phyloP scores from a whole-genome alignment of 352 stramenopile genomes.

The Phytophthora colocasiae region DNA sequence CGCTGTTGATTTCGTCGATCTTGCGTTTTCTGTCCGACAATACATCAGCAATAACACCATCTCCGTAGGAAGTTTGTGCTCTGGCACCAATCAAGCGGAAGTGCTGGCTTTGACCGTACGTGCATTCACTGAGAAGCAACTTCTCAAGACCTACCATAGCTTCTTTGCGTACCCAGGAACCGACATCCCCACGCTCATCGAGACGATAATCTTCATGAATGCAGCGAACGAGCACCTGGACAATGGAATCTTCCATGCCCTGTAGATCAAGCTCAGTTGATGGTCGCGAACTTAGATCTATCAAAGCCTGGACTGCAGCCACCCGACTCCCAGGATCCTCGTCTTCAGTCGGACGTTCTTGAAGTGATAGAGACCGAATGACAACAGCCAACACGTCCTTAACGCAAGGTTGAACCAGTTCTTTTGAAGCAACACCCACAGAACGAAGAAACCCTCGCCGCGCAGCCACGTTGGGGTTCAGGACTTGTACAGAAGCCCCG shows the following conservation, averaged over 20 bases:
- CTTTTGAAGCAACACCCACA: constrained; percentile 60
- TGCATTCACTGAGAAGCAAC: constrained; percentile 64
- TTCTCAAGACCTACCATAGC: constrained; percentile 93
- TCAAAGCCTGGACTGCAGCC: constrained; percentile 93
- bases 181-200: constrained; percentile 98
- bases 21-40: constrained; percentile 43
- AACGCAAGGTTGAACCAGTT: constrained; percentile 66
- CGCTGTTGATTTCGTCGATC: constrained; percentile 25
- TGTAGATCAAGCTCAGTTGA: constrained; percentile 51
- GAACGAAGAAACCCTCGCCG: constrained; percentile 59
- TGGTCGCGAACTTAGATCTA: constrained; percentile 81
- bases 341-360: constrained; percentile 66
- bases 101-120: constrained; percentile 39
- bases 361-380: constrained; percentile 54
- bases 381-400: constrained; percentile 50
- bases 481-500: constrained; percentile 38
- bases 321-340: constrained; percentile 95
- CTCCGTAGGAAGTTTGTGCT: constrained; percentile 50
- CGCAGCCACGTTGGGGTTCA: constrained; percentile 67
- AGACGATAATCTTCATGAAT: constrained; percentile 96
- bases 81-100: constrained; percentile 42
- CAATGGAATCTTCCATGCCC: constrained; percentile 65
- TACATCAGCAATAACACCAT: constrained; percentile 48
- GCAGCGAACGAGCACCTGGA: constrained; percentile 85
- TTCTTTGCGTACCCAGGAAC: constrained; percentile 97